Evolutionary conservation across 345 rosid species (phyloP).

Genomic region (Salix brachista): DNA sequence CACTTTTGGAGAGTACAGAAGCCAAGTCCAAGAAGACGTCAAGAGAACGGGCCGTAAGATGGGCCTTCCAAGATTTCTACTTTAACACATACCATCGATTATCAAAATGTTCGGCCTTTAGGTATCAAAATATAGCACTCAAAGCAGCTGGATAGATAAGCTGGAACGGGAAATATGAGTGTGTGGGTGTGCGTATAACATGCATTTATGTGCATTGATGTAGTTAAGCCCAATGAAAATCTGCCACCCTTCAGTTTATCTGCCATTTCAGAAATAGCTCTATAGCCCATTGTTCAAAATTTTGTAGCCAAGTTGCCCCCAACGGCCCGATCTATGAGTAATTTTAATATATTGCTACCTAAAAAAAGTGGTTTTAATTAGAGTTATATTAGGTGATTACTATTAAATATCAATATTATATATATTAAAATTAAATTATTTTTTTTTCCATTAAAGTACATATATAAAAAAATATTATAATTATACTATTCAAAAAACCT

Average conservation of each 20-base stretch:
- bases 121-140: neutral
- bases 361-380: too few relatives aligned
- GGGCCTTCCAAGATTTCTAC: constrained; percentile 55
- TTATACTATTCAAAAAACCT: too few relatives aligned
- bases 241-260: neutral
- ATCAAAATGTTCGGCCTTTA: neutral
- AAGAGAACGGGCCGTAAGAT: constrained; percentile 49
- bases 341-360: neutral
- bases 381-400: too few relatives aligned
- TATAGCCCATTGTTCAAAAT: neutral
- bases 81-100: neutral
- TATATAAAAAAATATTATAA: too few relatives aligned
- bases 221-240: neutral
- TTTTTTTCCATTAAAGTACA: too few relatives aligned
- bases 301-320: neutral
- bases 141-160: neutral
- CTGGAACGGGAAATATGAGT: neutral
- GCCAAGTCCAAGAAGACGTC: constrained; percentile 58
- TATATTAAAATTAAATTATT: too few relatives aligned
- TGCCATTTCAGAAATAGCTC: neutral
- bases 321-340: neutral
- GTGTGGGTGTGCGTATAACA: too few relatives aligned
- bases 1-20: constrained; percentile 56
- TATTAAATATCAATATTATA: too few relatives aligned
- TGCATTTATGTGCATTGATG: neutral